Percentiles rank a stretch among this genome's conserved stretches.
Evolutionary conservation across 306 rosid species (phyloP).

Genomic region (Heteromeles arbutifolia): DNA sequence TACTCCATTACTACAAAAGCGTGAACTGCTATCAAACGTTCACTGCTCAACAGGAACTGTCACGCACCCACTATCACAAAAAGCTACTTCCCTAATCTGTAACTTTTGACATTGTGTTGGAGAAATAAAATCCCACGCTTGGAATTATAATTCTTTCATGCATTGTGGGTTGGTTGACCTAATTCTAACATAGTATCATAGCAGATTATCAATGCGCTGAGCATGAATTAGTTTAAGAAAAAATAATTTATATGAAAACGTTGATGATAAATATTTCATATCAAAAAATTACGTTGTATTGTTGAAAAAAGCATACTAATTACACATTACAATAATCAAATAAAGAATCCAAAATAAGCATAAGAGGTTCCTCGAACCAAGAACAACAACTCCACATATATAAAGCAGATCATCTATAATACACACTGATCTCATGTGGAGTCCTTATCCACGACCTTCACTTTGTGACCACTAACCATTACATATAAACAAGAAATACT

Average conservation of each 20-base stretch:
- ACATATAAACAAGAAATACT: background rate
- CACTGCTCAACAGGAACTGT: background rate
- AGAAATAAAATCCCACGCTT: no score
- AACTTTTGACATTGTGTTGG: background rate
- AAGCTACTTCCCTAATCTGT: background rate
- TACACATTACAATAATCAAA: no score
- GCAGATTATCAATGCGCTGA: no score
- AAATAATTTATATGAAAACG: background rate
- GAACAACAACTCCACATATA: background rate
- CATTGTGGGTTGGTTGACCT: background rate
- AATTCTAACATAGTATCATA: no score
- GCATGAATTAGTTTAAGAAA: no score
- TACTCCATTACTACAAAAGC: slow-evolving; percentile 34
- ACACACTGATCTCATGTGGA: background rate
- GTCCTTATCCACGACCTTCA: background rate
- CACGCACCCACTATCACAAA: background rate
- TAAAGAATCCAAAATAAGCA: background rate
- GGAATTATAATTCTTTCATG: background rate
- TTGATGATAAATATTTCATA: background rate
- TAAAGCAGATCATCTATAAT: background rate
- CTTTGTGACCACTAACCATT: background rate
- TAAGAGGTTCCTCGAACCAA: background rate
- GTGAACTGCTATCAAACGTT: slow-evolving; percentile 26
- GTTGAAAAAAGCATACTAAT: no score
- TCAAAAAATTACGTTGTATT: no score